Evolutionary conservation across 2,329 filamentous ascomycete genomes (phyloP).

Genomic region (Hypoxylon sp.): DNA sequence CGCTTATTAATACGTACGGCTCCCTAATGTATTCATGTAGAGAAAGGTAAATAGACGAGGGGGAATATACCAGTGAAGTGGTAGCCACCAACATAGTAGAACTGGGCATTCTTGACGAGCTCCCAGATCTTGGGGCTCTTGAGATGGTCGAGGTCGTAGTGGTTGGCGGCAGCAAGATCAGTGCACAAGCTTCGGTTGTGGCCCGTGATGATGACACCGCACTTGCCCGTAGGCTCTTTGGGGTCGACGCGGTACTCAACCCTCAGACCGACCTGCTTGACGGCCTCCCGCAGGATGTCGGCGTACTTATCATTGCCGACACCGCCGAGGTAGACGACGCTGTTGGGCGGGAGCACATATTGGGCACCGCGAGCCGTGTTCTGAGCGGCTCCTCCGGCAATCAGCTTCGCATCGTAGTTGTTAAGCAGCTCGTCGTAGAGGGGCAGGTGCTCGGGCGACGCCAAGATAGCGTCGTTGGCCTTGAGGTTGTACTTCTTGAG

Average conservation of each 20-base stretch:
- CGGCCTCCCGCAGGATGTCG: conserved; percentile 86
- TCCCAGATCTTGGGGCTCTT: conserved; percentile 93
- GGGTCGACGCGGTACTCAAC: conserved; percentile 96
- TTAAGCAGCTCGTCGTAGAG: conserved; percentile 95
- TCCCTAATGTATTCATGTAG: too few species aligned
- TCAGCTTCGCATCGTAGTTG: conserved; percentile 92
- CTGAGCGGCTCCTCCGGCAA: conserved; percentile 95
- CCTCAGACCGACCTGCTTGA: conserved; percentile 86
- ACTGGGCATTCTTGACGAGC: conserved; percentile 86
- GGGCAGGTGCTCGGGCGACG: conserved; percentile 87
- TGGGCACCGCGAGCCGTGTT: conserved; percentile 97
- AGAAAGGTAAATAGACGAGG: too few species aligned
- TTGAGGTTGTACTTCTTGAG: conserved; percentile 95
- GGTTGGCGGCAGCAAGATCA: conserved; percentile 94
- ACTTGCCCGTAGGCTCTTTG: conserved; percentile 87
- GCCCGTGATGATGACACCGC: conserved; percentile 95
- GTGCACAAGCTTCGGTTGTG: conserved; percentile 96
- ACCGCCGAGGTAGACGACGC: conserved; percentile 92
- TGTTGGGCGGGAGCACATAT: conserved; percentile 92
- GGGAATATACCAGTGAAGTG: conserved; percentile 78
- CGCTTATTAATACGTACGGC: conserved; percentile 5
- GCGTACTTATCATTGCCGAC: conserved; percentile 97
- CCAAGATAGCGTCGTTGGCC: conserved; percentile 96
- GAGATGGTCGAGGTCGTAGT: conserved; percentile 94
- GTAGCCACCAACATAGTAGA: conserved; percentile 95